Conservation (phyloP, 257 asterid species). For the Primulina tabacum region DNA sequence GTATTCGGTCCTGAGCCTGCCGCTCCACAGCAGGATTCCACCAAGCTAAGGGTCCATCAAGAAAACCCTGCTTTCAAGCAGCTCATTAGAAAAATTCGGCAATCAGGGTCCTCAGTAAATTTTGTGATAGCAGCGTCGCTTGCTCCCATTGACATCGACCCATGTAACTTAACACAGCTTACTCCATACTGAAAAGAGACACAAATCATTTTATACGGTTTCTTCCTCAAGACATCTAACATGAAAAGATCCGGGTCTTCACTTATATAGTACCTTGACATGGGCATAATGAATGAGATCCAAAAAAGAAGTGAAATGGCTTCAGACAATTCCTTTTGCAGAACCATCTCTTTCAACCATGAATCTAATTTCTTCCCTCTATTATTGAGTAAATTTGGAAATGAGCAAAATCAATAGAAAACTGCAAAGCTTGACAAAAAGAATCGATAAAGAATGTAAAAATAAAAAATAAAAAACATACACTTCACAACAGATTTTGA, state of each 20-base stretch:
- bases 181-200: constrained; percentile 65
- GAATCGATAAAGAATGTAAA: no score
- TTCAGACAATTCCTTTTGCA: no score
- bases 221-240: constrained; percentile 9
- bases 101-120: constrained; percentile 70
- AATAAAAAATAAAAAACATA: no score
- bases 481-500: no score
- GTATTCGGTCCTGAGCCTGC: constrained; percentile 97
- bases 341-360: no score
- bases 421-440: no score
- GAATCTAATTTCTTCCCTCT: no score
- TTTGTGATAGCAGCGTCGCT: constrained; percentile 80
- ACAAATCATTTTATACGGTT: neutral
- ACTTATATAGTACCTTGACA: no score
- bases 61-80: constrained; percentile 97
- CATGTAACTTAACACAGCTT: constrained; percentile 72
- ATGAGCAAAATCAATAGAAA: no score
- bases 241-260: constrained; percentile 17
- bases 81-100: constrained; percentile 92
- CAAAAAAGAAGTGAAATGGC: no score
- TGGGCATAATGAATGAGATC: no score
- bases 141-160: constrained; percentile 81
- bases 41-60: constrained; percentile 99
- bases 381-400: no score
- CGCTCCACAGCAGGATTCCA: constrained; percentile 99